Evolutionary conservation across 2,329 filamentous ascomycete species (phyloP).

Genomic region (Epichloe hybrida): DNA sequence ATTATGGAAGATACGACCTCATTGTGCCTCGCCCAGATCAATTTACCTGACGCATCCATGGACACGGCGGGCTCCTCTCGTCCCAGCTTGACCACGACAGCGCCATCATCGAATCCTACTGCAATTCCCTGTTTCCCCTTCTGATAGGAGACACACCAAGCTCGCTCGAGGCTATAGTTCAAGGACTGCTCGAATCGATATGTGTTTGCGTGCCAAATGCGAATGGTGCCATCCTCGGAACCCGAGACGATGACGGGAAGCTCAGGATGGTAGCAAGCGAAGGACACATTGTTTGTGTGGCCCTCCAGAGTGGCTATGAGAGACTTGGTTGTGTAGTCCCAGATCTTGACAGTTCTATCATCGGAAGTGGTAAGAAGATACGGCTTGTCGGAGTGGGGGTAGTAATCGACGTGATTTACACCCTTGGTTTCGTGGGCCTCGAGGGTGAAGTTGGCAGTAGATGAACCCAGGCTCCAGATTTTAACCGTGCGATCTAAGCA

Average conservation of each 20-base stretch:
- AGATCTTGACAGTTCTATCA: slow-evolving; percentile 92
- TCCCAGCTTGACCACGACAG: slow-evolving; percentile 94
- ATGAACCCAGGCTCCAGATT: slow-evolving; percentile 90
- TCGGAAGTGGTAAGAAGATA: slow-evolving; percentile 96
- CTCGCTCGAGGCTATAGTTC: slow-evolving; percentile 89
- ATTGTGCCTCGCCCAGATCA: slow-evolving; percentile 91
- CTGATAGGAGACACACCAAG: slow-evolving; percentile 96
- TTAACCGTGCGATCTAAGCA: slow-evolving; percentile 95
- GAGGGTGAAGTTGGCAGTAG: slow-evolving; percentile 90
- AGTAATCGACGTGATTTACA: slow-evolving; percentile 94
- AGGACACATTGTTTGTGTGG: slow-evolving; percentile 95
- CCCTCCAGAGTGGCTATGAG: slow-evolving; percentile 93
- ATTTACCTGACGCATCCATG: slow-evolving; percentile 91
- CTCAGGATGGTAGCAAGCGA: slow-evolving; percentile 95
- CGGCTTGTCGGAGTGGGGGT: slow-evolving; percentile 58
- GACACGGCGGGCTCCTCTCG: slow-evolving; percentile 94
- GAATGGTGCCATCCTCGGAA: slow-evolving; percentile 92
- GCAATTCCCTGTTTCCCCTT: slow-evolving; percentile 88
- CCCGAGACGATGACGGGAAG: slow-evolving; percentile 94
- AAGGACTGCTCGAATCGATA: slow-evolving; percentile 92
- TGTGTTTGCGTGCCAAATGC: slow-evolving; percentile 98
- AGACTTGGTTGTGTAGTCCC: slow-evolving; percentile 98
- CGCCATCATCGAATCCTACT: slow-evolving; percentile 94
- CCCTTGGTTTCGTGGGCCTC: slow-evolving; percentile 96
- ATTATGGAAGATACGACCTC: slow-evolving; percentile 92